Base-by-base conservation (phyloP, 1,284 basidiomycete genomes). In the Puccinia novopanici region DNA sequence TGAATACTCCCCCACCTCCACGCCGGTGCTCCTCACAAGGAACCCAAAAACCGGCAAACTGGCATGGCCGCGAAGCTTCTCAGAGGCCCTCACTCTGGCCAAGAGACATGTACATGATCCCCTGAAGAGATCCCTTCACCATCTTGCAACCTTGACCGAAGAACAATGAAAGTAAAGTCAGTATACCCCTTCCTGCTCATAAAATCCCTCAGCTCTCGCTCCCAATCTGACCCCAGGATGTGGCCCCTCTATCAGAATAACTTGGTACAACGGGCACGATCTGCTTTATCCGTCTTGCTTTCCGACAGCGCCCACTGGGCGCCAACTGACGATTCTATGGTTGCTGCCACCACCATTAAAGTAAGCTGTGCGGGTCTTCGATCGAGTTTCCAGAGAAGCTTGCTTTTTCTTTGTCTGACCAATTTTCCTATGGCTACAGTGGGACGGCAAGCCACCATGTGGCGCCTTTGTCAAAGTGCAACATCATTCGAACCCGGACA, bases 261-360 rank as follows among this genome's bases (percentile, higher is more conserved):
- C 75, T 59, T 78, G 75, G 75, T 78, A 78, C 37, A 40, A 15
- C 10, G 75, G 75, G 1, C 65, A 70, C 0, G 75, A 78, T 70
- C 45, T 78, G 5, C 75, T 70, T 1, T 24, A 70, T 19, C 75
- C 75, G 9, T 42, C 75, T 4, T 78, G 75, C 40, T 57, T 78
- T 15, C 30, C 13, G 52, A 78, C 27, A 45, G 9, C 50, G 48
- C 30, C 30, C 42, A 55, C 19, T 78, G 75, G 75, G 75, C 75
- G n/a, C 75, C 75, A 37, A 78, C 75, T 19, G 75, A 78, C 40
- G 40, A 70, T 15, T 78, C 75, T 10, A 54, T 70, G 52, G 75
- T 78, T 34, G 75, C 48, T 52, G 75, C 75, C 19, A 54, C 59
- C n/a, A 78, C 75, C 6, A 78, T 78, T 57, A 37, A 55, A 0